Evolutionary conservation across 164 flowering plant genomes (phyloP), one percentile per base, ranked within the genome.

Genomic region (Buxus sempervirens): DNA sequence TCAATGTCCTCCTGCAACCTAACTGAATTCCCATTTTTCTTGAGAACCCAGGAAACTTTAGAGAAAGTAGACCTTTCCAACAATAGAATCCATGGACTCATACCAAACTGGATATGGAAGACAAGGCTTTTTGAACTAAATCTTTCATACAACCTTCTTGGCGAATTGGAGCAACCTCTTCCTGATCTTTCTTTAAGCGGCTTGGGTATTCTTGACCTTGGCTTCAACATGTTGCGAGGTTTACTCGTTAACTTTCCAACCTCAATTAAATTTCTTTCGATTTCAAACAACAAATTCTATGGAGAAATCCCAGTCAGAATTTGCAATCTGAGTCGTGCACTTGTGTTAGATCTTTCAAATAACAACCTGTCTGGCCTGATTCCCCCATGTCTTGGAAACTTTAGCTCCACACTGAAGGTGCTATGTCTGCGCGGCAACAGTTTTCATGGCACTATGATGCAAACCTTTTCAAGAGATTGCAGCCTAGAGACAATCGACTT

Each of bases 91-190:
- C 54, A 22, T 10, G 79, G 79, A 5, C 32, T 28, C 27, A 42
- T 75, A 19, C 79, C 74, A 0, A 23, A 26, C 2, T 78, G 78
- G 74, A 3, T 78, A 19, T 72, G 59, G 72, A 70, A 56, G 20
- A 10, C n/a, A 2, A 64, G 58, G 14, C 42, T 22, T 20, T 18
- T 70, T 19, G 9, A 21, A 8, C 0, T 0, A 14, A 14, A 64
- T 28, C 63, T 70, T 21, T 38, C 41, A 2, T 1, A 14, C 14
- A 72, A 75, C 24, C 25, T 22, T 4, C 53, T 73, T 0, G 67
- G 58, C 1, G 72, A 70, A 0, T 61, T 71, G 36, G 74, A 65
- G 0, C 58, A 58, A 55, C 38, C 38, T 32, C 7, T 32, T 32
- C 45, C 2, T 13, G 53, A 49, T 49, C 53, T 49, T 49, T 49